Evolutionary conservation across 148 eudicot genomes (phyloP), one percentile per base, ranked within the genome.

Genomic region (Chenopodium berlandieri): DNA sequence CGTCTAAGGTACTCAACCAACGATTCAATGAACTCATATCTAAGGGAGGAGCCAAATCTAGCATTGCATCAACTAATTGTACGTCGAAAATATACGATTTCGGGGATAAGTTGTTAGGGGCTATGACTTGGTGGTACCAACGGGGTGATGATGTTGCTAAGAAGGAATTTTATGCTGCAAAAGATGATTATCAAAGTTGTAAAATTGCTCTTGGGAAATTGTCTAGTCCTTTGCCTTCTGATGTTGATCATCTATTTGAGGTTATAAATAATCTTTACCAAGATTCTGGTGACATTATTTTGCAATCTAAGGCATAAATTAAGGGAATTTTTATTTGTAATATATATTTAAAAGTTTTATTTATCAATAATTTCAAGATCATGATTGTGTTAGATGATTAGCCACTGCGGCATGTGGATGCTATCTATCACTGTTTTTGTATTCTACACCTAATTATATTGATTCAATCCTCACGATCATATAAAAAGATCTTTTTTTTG

Each of bases 111-210:
- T 23, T 74, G 20, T 31, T 34, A 0, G 77, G 63, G 1, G 37
- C 77, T 7, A 56, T 48, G 32, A 74, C 56, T 23, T 74, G 77
- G 77, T 74, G 77, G 77, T 74, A 60, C 62, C 17, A 74, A 48
- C 27, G 31, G 7, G 56, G 56, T 52, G 63, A 74, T 52, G 58
- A 52, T 9, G 77, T n/a, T 13, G 63, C 77, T 74, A 74, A 74
- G 32, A 74, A 74, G 60, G 77, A 74, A 25, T 74, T 74, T 74
- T 17, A 74, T 50, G 62, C 9, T 74, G 77, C 77, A n/a, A 50
- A 74, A 4, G 37, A 32, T 74, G 77, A 74, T 50, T 74, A 74
- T 74, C 2, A 4, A 31, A 52, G 34, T 48, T 74, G 77, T 74
- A 30, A 25, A 50, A 22, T 17, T 10, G 52, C 62, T 12, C 4